Conservation (phyloP, 2,329 filamentous ascomycete genomes). For the Colletotrichum graminicola region DNA sequence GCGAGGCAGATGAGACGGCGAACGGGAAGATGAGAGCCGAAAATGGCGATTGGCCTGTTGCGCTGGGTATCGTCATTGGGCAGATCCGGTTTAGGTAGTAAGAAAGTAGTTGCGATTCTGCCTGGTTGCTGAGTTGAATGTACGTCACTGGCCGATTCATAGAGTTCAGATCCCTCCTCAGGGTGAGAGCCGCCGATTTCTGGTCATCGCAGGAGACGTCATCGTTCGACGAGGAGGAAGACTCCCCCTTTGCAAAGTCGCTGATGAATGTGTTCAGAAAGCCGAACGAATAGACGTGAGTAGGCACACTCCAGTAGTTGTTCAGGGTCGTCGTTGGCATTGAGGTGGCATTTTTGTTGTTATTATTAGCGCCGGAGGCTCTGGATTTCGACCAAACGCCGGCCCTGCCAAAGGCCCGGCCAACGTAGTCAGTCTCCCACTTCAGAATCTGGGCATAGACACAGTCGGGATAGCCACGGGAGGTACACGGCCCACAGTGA, state of each 20-base stretch:
- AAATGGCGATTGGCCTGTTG: slow-evolving; percentile 37
- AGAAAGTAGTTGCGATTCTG: slow-evolving; percentile 34
- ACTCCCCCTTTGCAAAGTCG: slow-evolving; percentile 25
- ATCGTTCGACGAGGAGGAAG: slow-evolving; percentile 23
- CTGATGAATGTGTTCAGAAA: slow-evolving; percentile 28
- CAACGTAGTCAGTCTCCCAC: slow-evolving; percentile 49
- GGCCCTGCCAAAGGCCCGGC: slow-evolving; percentile 48
- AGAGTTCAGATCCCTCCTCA: slow-evolving; percentile 24
- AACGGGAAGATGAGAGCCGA: slow-evolving; percentile 40
- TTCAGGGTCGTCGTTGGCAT: slow-evolving; percentile 26
- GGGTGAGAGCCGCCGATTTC: slow-evolving; percentile 12
- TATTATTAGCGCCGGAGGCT: neutral
- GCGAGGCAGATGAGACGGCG: slow-evolving; percentile 39
- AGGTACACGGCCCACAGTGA: slow-evolving; percentile 42
- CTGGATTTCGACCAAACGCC: slow-evolving; percentile 48
- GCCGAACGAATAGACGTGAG: slow-evolving; percentile 26
- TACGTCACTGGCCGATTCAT: slow-evolving; percentile 28
- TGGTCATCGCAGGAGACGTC: slow-evolving; percentile 27
- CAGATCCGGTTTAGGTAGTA: slow-evolving; percentile 42
- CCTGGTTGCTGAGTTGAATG: slow-evolving; percentile 21
- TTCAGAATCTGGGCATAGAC: slow-evolving; percentile 43
- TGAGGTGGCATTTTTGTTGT: slow-evolving; percentile 10
- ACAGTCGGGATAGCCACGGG: slow-evolving; percentile 44
- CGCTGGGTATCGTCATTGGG: slow-evolving; percentile 39
- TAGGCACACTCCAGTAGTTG: slow-evolving; percentile 27